phyloP scores from a whole-genome alignment of 2,329 filamentous ascomycete species.

The Phoma sp. region DNA sequence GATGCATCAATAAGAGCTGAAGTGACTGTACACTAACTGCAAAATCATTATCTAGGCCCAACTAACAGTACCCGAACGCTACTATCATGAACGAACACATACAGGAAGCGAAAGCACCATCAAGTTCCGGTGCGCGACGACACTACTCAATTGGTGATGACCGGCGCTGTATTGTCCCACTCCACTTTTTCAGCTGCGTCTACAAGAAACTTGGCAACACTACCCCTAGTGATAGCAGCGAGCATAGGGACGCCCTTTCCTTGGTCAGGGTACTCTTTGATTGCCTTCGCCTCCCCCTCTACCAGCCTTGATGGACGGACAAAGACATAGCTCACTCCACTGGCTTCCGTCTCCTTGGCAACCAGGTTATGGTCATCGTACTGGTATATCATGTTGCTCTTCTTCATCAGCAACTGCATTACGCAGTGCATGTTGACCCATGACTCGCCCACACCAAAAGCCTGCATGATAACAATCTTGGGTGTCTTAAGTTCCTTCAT shows the following conservation, averaged over 20 bases:
- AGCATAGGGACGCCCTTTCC: slow-evolving; percentile 55
- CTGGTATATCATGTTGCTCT: slow-evolving; percentile 57
- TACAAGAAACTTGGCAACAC: slow-evolving; percentile 58
- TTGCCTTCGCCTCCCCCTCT: slow-evolving; percentile 46
- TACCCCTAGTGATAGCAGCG: slow-evolving; percentile 46
- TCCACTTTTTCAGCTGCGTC: slow-evolving; percentile 51
- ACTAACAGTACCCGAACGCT: not conserved
- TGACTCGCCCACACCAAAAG: slow-evolving; percentile 59
- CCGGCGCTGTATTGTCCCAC: slow-evolving; percentile 56
- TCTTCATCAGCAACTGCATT: slow-evolving; percentile 55
- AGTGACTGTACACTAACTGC: too few relatives aligned
- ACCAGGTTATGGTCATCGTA: slow-evolving; percentile 59
- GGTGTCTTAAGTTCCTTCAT: slow-evolving; percentile 49
- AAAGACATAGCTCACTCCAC: slow-evolving; percentile 53
- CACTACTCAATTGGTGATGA: slow-evolving; percentile 52
- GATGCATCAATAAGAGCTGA: too few relatives aligned
- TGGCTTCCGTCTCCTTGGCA: slow-evolving; percentile 51
- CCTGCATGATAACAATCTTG: slow-evolving; percentile 60
- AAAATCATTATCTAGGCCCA: not conserved
- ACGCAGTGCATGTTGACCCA: slow-evolving; percentile 52
- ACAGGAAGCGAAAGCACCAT: not conserved
- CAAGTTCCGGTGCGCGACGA: not conserved
- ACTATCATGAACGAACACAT: not conserved
- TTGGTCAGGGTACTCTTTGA: slow-evolving; percentile 54
- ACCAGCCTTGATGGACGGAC: slow-evolving; percentile 56